phyloP scores from a whole-genome alignment of 1,139 yeast species.

The Debaryomyces sp. region DNA sequence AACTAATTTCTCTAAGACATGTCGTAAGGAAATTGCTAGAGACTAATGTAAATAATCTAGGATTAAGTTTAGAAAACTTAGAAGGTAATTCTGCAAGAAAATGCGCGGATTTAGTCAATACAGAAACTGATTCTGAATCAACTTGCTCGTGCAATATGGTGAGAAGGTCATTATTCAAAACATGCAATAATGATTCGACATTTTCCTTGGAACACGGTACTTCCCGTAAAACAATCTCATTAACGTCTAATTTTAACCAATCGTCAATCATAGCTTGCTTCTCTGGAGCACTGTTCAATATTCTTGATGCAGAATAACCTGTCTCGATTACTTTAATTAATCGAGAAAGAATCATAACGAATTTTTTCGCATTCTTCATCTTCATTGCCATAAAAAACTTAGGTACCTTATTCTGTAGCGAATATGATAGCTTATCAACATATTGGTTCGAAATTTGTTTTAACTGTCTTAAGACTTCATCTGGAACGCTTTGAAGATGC shows the following conservation, averaged over 20 bases:
- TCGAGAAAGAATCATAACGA: slow-evolving; percentile 59
- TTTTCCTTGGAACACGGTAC: slow-evolving; percentile 51
- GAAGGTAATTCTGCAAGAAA: slow-evolving; percentile 48
- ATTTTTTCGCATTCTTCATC: slow-evolving; percentile 56
- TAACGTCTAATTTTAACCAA: slow-evolving; percentile 60
- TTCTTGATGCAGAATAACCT: slow-evolving; percentile 56
- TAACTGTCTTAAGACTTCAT: slow-evolving; percentile 53
- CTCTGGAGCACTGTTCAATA: slow-evolving; percentile 49
- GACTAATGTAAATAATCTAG: slow-evolving; percentile 58
- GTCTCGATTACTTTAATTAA: slow-evolving; percentile 62
- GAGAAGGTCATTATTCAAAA: slow-evolving; percentile 40
- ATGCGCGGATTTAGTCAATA: slow-evolving; percentile 19
- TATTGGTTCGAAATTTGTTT: slow-evolving; percentile 47
- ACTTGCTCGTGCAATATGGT: slow-evolving; percentile 7
- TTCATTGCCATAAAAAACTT: slow-evolving; percentile 53
- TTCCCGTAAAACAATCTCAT: slow-evolving; percentile 54
- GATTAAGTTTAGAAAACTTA: slow-evolving; percentile 48
- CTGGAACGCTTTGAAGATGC: slow-evolving; percentile 62
- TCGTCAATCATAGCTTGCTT: slow-evolving; percentile 58
- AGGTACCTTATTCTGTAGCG: slow-evolving; percentile 51
- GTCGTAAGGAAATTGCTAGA: slow-evolving; percentile 60
- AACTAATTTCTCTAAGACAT: slow-evolving; percentile 66
- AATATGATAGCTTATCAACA: slow-evolving; percentile 40
- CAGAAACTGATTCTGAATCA: slow-evolving; percentile 7
- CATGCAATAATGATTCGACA: slow-evolving; percentile 33